phyloP scores from a whole-genome alignment of 1,284 basidiomycete species.

The Hypsizygus ulmarius region DNA sequence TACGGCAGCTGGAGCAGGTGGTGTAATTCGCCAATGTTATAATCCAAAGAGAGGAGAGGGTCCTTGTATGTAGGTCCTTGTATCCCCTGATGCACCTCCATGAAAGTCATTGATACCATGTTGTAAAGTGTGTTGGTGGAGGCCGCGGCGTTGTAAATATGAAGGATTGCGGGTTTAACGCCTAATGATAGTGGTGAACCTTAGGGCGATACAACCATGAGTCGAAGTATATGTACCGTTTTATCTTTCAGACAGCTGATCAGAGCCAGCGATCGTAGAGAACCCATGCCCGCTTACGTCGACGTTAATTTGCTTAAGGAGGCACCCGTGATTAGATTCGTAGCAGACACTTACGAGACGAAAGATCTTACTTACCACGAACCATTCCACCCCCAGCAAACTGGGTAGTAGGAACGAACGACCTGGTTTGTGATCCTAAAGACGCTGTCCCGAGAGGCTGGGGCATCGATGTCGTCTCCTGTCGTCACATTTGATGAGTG shows the following conservation, averaged over 20 bases:
- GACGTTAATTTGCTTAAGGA: conserved; percentile 37
- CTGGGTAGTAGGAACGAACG: conserved; percentile 46
- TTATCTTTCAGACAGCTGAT: not conserved
- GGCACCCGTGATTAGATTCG: conserved; percentile 38
- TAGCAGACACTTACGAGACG: conserved; percentile 28
- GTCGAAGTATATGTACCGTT: conserved; percentile 34
- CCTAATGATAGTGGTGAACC: conserved; percentile 33
- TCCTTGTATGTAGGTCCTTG: no score
- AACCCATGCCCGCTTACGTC: conserved; percentile 28
- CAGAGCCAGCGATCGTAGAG: conserved; percentile 6
- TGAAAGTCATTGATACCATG: conserved; percentile 42
- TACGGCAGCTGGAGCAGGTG: conserved; percentile 47
- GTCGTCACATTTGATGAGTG: not conserved
- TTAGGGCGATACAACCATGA: conserved; percentile 41
- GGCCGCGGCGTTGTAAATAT: conserved; percentile 40
- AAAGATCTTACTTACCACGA: not conserved
- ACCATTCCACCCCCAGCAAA: conserved; percentile 49
- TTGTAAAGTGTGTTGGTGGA: conserved; percentile 35
- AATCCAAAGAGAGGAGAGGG: conserved; percentile 45
- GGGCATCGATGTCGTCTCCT: conserved; percentile 51
- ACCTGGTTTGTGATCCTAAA: conserved; percentile 50
- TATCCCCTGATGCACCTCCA: conserved; percentile 40
- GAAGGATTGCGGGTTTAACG: conserved; percentile 31
- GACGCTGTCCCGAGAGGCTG: conserved; percentile 44
- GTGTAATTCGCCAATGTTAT: conserved; percentile 48